Base-by-base conservation (phyloP, 495 filamentous ascomycete genomes). In the Acidiella bohemica region DNA sequence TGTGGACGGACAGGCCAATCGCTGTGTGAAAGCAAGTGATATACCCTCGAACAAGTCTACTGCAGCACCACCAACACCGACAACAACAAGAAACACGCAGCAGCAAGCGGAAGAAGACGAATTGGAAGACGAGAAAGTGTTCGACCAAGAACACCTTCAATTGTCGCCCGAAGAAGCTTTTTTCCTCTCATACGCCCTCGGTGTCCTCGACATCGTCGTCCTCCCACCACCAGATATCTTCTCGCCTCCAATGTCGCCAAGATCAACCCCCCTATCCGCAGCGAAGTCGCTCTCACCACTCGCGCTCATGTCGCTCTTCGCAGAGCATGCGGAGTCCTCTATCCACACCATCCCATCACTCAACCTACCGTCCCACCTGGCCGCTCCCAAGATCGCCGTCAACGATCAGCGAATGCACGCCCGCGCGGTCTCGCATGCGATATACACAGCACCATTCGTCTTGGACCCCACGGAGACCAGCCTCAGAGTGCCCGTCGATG, bases 81-180 rank as follows among this genome's bases (percentile, higher is more conserved):
- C 3, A 6, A 18, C 2, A 5, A 4, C 25, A 2, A 12, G 6
- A 20, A 18, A 35, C 34, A 14, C 8, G 19, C 9, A 11, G 11
- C 33, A 20, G 30, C 14, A 32, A 3, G 36, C 29, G 20, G 19
- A 20, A 20, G 13, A 13, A 23, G 24, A 31, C 16, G 40, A 41
- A 9, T 6, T 32, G 2, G 17, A 28, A 13, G 46, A 41, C 2
- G 40, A 30, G 12, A 24, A 43, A 0, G 63, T 93, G 28, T 49
- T 68, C 32, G 76, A 95, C 54, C 74, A 86, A 61, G 90, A 99
- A 47, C 86, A 93, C 53, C 76, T 93, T 22, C 90, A 99, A 54
- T 66, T 96, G 14, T 81, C 78, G 6, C 71, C 77, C 2, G 88
- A 94, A 55, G 90, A 99, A 63, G 76, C 84, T 2, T 92, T 96